These are phyloP conservation scores for Chytriomyces sp. DNA, from an alignment of 192 early-diverging fungal species.

Conservation along the genomic window DNA sequence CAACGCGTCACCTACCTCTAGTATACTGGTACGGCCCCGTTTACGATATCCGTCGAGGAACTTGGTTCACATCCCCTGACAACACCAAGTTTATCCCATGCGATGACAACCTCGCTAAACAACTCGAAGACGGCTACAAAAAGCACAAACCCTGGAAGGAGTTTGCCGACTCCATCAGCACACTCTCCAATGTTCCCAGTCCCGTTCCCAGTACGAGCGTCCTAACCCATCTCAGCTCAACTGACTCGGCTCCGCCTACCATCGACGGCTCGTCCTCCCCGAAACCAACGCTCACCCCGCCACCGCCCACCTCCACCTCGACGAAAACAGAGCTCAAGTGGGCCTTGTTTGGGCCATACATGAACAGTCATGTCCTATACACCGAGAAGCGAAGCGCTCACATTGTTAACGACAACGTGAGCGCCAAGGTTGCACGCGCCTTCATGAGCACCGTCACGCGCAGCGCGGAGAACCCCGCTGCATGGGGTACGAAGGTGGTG, in stretches of 20 bases:
- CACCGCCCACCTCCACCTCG: background rate
- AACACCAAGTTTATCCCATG: slow-evolving; percentile 72
- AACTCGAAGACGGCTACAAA: slow-evolving; percentile 81
- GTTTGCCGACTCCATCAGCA: background rate
- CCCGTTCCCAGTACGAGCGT: slow-evolving; percentile 6
- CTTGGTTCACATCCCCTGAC: slow-evolving; percentile 77
- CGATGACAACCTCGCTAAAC: slow-evolving; percentile 76
- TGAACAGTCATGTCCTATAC: slow-evolving; percentile 75
- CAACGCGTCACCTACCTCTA: too few relatives aligned
- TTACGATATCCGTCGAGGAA: slow-evolving; percentile 78
- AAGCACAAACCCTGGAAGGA: slow-evolving; percentile 62
- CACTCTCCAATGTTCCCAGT: slow-evolving; percentile 20
- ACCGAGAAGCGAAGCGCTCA: slow-evolving; percentile 63
- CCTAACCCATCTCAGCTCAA: background rate
- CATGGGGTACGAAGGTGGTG: slow-evolving; percentile 67
- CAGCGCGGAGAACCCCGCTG: slow-evolving; percentile 1
- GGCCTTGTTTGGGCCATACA: slow-evolving; percentile 77
- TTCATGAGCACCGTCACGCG: slow-evolving; percentile 60
- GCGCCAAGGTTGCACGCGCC: slow-evolving; percentile 62
- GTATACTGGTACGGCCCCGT: slow-evolving; percentile 83
- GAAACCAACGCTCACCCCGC: background rate
- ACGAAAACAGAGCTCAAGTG: slow-evolving; percentile 51
- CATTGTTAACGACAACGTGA: slow-evolving; percentile 63
- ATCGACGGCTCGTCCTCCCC: background rate
- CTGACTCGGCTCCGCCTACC: background rate